Base-by-base conservation (phyloP, 345 rosid species). In the Aegle marmelos region DNA sequence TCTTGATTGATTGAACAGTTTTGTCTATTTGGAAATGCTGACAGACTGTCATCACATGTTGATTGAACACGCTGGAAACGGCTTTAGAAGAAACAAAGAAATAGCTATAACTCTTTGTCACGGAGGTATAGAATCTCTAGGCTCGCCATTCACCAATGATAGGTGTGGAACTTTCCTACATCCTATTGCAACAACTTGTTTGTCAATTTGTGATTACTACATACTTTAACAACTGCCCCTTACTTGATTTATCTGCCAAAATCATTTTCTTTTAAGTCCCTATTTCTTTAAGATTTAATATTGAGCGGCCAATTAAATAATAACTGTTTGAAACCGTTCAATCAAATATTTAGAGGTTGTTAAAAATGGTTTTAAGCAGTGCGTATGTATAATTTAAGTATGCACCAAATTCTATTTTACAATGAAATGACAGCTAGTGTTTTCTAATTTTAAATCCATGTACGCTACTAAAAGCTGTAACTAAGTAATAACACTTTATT, bases 321-420 rank as follows among this genome's bases (percentile, higher is more conserved):
- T n/a, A 41, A 11, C 0, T 11, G 7, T 41, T 41, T 2, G 0
- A 11, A 41, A 41, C 0, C 16, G 2, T 1, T 41, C 4, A 11
- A 10, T 41, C 0, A 41, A 10, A 41, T 0, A 0, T 41, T 10
- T 41, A 41, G 16, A 41, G 4, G 0, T 4, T 11, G 4, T 11
- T 41, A 41, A 41, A 41, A 41, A 11, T 41, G 0, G 3, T 39
- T 39, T 37, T 37, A 37, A 7, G 10, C 6, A 34, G 6, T 5
- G 37, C 0, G 6, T 34, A 5, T 34, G 37, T 33, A 3, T 5
- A 34, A 34, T 6, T 34, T 34, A 5, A 34, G 1, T 34, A 33
- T 33, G 37, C 37, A 34, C 37, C 7, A 7, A 34, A 5, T 34
- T 34, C 2, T 6, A 5, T 34, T 34, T 6, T 34, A 34, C 37